phyloP scores from a whole-genome alignment of 306 rosid genomes.

The Prunus dulcis region DNA sequence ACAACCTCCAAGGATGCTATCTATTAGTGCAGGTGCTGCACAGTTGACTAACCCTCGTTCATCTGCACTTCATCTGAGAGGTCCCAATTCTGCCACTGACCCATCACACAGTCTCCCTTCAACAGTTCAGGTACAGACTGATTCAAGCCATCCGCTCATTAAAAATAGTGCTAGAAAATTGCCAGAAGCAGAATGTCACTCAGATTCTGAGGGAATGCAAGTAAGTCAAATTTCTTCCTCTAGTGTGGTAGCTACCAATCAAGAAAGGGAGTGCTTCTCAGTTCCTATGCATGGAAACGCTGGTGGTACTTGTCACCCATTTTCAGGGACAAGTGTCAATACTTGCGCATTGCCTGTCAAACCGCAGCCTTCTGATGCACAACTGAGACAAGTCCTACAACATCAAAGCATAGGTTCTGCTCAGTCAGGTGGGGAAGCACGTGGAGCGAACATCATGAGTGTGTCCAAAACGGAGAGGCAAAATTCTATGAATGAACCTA shows the following conservation, averaged over 20 bases:
- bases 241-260: conserved; percentile 41
- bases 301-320: conserved; percentile 50
- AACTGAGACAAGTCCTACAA: conserved; percentile 51
- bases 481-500: conserved; percentile 48
- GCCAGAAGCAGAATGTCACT: conserved; percentile 43
- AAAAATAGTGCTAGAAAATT: conserved; percentile 47
- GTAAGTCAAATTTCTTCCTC: conserved; percentile 51
- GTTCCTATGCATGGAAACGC: conserved; percentile 51
- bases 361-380: conserved; percentile 56
- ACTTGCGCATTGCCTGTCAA: conserved; percentile 49
- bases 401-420: conserved; percentile 51
- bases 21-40: conserved; percentile 45
- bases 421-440: conserved; percentile 53
- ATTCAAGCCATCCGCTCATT: conserved; percentile 33
- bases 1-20: conserved; percentile 59
- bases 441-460: conserved; percentile 32
- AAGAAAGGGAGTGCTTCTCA: conserved; percentile 59
- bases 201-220: conserved; percentile 47
- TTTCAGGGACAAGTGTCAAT: conserved; percentile 52
- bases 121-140: conserved; percentile 38
- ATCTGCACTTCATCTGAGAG: conserved; percentile 72
- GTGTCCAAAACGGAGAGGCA: conserved; percentile 47
- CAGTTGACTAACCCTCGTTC: conserved; percentile 70
- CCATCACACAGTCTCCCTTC: conserved; percentile 52
- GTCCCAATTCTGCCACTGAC: conserved; percentile 48